Conservation (phyloP, 2,329 filamentous ascomycete genomes). For the Pseudocercospora fuligena region DNA sequence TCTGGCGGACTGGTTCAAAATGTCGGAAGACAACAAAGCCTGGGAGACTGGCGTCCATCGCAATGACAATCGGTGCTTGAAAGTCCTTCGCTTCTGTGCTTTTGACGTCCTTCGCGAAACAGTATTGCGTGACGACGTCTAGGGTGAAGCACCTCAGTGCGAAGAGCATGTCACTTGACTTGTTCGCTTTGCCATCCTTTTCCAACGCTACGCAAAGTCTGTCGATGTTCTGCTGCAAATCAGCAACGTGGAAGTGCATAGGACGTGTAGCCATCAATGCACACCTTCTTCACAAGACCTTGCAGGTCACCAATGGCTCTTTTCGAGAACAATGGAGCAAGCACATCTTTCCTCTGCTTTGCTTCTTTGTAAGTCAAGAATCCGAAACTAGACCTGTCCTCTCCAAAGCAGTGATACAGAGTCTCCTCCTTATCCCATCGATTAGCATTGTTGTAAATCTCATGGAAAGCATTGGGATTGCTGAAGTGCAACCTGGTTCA, state of each 20-base stretch:
- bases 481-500: conserved; percentile 45
- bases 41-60: conserved; percentile 46
- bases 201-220: conserved; percentile 19
- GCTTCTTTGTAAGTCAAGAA: conserved; percentile 46
- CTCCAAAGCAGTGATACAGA: conserved; percentile 49
- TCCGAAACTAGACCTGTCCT: conserved; percentile 50
- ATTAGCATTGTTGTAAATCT: conserved; percentile 50
- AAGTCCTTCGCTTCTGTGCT: conserved; percentile 48
- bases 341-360: conserved; percentile 49
- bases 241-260: not conserved
- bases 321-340: conserved; percentile 49
- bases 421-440: conserved; percentile 50
- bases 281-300: conserved; percentile 37
- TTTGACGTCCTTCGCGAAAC: conserved; percentile 48
- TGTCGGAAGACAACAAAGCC: conserved; percentile 48
- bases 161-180: conserved; percentile 38
- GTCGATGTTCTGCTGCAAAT: conserved; percentile 36
- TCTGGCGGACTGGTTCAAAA: conserved; percentile 43
- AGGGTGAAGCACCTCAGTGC: conserved; percentile 45
- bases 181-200: conserved; percentile 10
- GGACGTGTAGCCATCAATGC: not conserved
- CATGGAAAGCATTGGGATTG: conserved; percentile 48
- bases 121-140: conserved; percentile 48
- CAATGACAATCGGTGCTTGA: conserved; percentile 48
- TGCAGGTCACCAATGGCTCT: conserved; percentile 45